phyloP scores from a whole-genome alignment of 1,284 basidiomycete genomes.

The Trichosporon sp. region DNA sequence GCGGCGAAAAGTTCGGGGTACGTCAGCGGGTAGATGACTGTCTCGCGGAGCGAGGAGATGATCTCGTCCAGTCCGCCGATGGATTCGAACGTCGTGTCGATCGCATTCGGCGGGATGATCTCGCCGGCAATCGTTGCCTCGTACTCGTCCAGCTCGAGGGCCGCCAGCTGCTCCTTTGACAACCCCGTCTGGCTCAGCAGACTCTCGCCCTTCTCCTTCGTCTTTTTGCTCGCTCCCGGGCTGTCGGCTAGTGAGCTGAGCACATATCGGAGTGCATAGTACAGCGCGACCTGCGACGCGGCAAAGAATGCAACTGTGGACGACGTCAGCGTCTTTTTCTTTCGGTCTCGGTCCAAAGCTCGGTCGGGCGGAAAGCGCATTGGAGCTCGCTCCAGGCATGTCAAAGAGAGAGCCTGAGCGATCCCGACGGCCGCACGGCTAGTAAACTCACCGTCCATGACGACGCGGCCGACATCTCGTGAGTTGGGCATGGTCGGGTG shows the following conservation, averaged over 20 bases:
- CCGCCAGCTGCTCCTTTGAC: slow-evolving; percentile 46
- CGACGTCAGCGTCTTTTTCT: slow-evolving; percentile 1
- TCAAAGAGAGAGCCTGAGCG: neutral
- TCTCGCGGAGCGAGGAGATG: slow-evolving; percentile 84
- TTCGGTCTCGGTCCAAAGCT: neutral
- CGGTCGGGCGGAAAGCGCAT: slow-evolving; percentile 1
- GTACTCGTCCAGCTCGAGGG: slow-evolving; percentile 53
- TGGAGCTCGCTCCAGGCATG: neutral
- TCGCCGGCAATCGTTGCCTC: slow-evolving; percentile 54
- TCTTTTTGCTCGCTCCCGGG: slow-evolving; percentile 35
- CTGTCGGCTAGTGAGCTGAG: slow-evolving; percentile 39
- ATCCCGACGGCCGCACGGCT: neutral
- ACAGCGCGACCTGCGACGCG: slow-evolving; percentile 52
- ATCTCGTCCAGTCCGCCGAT: slow-evolving; percentile 94
- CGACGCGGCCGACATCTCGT: slow-evolving; percentile 46
- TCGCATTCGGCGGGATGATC: slow-evolving; percentile 52
- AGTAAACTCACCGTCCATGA: slow-evolving; percentile 48
- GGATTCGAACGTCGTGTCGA: slow-evolving; percentile 51
- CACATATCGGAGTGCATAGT: slow-evolving; percentile 46
- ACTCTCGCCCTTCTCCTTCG: slow-evolving; percentile 41
- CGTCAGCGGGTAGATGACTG: slow-evolving; percentile 90
- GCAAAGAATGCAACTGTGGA: slow-evolving; percentile 57
- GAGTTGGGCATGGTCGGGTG: slow-evolving; percentile 21
- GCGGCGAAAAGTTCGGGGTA: slow-evolving; percentile 84
- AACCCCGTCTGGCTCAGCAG: slow-evolving; percentile 40